Evolutionary conservation across 805 yeast species (phyloP).

Genomic region (Debaryomyces castellii): DNA sequence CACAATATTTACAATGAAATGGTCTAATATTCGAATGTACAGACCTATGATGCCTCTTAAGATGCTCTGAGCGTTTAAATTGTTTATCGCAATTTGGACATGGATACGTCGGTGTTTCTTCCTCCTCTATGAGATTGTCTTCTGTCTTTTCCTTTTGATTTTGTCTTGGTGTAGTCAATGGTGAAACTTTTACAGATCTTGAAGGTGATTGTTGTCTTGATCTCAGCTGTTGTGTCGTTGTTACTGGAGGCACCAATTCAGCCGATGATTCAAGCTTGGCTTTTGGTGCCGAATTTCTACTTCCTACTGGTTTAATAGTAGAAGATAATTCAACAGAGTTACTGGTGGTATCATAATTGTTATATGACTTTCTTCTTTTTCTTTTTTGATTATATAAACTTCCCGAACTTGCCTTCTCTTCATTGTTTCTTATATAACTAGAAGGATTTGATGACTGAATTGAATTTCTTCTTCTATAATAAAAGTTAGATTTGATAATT

Average conservation of each 20-base stretch:
- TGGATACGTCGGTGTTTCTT: conserved; percentile 31
- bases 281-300: conserved; percentile 4
- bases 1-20: conserved; percentile 45
- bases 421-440: conserved; percentile 1
- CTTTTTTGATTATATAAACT: conserved; percentile 10
- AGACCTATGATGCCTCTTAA: conserved; percentile 42
- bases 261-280: background rate
- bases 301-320: conserved; percentile 3
- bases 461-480: conserved; percentile 21
- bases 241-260: background rate
- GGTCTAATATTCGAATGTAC: conserved; percentile 47
- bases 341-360: background rate
- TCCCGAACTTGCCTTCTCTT: conserved; percentile 3
- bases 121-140: conserved; percentile 9
- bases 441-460: conserved; percentile 13
- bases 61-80: conserved; percentile 43
- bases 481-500: conserved; percentile 19
- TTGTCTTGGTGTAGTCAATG: conserved; percentile 6
- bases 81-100: conserved; percentile 43
- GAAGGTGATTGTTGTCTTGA: conserved; percentile 1
- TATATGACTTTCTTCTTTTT: conserved; percentile 21
- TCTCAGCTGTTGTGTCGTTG: background rate
- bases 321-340: conserved; percentile 3
- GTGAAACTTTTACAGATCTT: conserved; percentile 4
- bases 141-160: conserved; percentile 6